A percentile compares a stretch with the other conserved stretches of the same genome.
phyloP scores from a whole-genome alignment of 2,329 filamentous ascomycete genomes.

The Boeremia lycopersici region DNA sequence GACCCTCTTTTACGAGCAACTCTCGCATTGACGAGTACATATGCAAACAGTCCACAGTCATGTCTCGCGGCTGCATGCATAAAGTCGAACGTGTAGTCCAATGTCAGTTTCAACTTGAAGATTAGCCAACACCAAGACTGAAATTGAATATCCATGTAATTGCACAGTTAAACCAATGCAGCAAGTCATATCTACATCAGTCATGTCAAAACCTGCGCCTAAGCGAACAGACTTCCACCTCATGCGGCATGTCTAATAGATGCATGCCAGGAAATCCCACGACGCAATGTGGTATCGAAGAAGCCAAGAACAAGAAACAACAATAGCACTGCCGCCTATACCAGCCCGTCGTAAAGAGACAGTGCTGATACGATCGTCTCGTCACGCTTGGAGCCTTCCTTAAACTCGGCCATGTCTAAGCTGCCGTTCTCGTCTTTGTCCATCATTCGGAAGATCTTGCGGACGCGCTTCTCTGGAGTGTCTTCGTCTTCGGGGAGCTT shows the following conservation, averaged over 20 bases:
- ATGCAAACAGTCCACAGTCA: too few species aligned
- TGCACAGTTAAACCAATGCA: conserved; percentile 20
- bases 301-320: conserved; percentile 41
- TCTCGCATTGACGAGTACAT: background rate
- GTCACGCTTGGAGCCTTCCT: conserved; percentile 97
- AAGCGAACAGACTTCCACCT: conserved; percentile 37
- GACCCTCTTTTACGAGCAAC: background rate
- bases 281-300: conserved; percentile 50
- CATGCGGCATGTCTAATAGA: conserved; percentile 41
- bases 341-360: conserved; percentile 93
- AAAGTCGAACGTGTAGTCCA: too few species aligned
- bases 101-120: background rate
- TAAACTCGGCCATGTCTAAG: conserved; percentile 97
- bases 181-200: conserved; percentile 42
- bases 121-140: background rate
- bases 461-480: conserved; percentile 96
- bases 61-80: too few species aligned
- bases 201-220: conserved; percentile 40
- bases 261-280: conserved; percentile 36
- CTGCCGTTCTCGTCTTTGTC: conserved; percentile 99
- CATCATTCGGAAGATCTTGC: conserved; percentile 99
- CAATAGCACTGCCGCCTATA: conserved; percentile 58
- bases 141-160: conserved; percentile 9
- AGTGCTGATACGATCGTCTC: conserved; percentile 98
- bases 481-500: conserved; percentile 98